These are phyloP conservation scores for Lumnitzera racemosa DNA, from an alignment of 345 rosid genomes.

Conservation along the genomic window DNA sequence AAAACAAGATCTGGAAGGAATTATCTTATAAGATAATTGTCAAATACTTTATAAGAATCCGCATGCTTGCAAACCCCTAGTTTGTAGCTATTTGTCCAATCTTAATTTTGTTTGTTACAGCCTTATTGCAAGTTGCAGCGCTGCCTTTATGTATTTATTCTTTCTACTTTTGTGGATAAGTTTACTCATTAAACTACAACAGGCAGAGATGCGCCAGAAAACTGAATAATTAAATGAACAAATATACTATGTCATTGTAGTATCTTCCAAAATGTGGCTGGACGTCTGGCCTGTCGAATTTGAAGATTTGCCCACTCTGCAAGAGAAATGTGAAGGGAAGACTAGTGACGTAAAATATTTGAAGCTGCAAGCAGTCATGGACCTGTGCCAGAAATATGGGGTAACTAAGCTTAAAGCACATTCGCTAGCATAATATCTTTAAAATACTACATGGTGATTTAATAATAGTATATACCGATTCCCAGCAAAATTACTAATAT, in stretches of 20 bases:
- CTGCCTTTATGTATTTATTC: too few relatives aligned
- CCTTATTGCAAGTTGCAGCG: too few relatives aligned
- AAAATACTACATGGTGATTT: too few relatives aligned
- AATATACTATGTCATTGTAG: constrained; percentile 10
- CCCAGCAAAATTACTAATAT: neutral
- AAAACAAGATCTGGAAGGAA: too few relatives aligned
- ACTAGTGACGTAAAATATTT: constrained; percentile 17
- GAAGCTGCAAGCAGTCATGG: constrained; percentile 37
- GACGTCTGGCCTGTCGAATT: constrained; percentile 41
- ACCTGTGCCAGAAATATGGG: constrained; percentile 32
- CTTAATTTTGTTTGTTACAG: too few relatives aligned
- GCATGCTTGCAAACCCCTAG: too few relatives aligned
- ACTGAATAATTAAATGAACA: neutral
- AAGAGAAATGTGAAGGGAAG: constrained; percentile 19
- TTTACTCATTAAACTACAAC: neutral
- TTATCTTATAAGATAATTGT: too few relatives aligned
- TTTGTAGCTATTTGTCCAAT: too few relatives aligned
- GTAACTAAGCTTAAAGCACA: constrained; percentile 10
- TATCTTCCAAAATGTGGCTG: constrained; percentile 30
- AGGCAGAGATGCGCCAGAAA: neutral
- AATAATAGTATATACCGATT: too few relatives aligned
- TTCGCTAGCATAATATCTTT: neutral
- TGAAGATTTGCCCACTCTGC: constrained; percentile 20
- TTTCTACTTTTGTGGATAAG: neutral
- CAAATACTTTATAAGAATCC: too few relatives aligned